Conservation (phyloP, 2,329 filamentous ascomycete genomes). For the Paracoccidioides lutzii region DNA sequence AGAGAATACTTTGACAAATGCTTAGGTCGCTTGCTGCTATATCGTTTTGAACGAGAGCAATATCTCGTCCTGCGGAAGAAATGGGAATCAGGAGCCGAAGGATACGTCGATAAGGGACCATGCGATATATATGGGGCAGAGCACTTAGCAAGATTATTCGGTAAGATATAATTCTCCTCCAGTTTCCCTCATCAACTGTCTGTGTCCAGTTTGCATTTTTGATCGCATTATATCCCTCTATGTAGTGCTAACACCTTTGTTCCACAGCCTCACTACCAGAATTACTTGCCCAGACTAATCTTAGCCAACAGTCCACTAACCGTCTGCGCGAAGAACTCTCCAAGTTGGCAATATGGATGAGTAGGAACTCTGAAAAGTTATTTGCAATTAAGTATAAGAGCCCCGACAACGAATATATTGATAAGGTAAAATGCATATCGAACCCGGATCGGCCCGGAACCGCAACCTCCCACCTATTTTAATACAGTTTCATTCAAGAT, state of each 20-base stretch:
- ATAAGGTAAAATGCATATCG: slow-evolving; percentile 21
- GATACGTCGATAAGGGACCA: slow-evolving; percentile 56
- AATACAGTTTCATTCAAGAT: neutral
- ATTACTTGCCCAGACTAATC: slow-evolving; percentile 91
- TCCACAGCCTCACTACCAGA: slow-evolving; percentile 72
- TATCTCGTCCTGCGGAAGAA: slow-evolving; percentile 64
- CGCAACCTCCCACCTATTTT: slow-evolving; percentile 22
- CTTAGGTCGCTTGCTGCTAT: slow-evolving; percentile 77
- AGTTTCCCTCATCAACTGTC: neutral
- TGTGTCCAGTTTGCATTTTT: too few species aligned
- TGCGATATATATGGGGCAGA: slow-evolving; percentile 85
- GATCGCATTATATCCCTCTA: too few species aligned
- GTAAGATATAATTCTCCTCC: slow-evolving; percentile 37
- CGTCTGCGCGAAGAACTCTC: slow-evolving; percentile 78
- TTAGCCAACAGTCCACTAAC: slow-evolving; percentile 84
- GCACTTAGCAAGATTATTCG: slow-evolving; percentile 76
- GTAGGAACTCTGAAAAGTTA: slow-evolving; percentile 61
- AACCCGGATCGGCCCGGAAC: slow-evolving; percentile 20
- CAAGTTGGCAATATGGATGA: slow-evolving; percentile 76
- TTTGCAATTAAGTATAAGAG: slow-evolving; percentile 43
- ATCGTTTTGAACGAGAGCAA: slow-evolving; percentile 85
- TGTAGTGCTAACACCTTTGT: slow-evolving; percentile 1
- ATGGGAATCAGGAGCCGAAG: slow-evolving; percentile 50
- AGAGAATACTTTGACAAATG: slow-evolving; percentile 90
- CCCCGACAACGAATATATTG: slow-evolving; percentile 28